A percentile compares a stretch with the other conserved stretches of the same genome.
Evolutionary conservation across 768 basidiomycete genomes (phyloP).

Genomic region (Tricholoma furcatifolium): DNA sequence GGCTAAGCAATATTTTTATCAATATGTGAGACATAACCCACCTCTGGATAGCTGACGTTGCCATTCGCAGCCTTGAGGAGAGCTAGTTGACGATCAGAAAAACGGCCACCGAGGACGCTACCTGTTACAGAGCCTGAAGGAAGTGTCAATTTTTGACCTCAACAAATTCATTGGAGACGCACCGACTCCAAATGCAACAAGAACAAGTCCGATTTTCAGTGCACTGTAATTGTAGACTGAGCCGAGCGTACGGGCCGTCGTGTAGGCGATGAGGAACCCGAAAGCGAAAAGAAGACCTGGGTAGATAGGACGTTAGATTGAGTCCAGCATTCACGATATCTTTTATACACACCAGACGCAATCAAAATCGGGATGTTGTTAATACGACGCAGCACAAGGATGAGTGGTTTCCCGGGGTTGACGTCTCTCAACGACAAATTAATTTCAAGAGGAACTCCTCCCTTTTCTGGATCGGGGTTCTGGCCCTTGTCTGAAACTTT

Average conservation of each 20-base stretch:
- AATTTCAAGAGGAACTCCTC: conserved; percentile 25
- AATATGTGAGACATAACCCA: conserved; percentile 23
- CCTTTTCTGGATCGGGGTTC: conserved; percentile 22
- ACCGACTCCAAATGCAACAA: conserved; percentile 76
- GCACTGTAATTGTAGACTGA: conserved; percentile 64
- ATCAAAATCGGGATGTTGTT: conserved; percentile 70
- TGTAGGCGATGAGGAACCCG: conserved; percentile 71
- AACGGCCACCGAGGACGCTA: conserved; percentile 43
- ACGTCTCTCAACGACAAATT: conserved; percentile 66
- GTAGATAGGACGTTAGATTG: not conserved
- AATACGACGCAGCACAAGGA: conserved; percentile 50
- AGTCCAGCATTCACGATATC: not conserved
- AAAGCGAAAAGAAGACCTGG: conserved; percentile 71
- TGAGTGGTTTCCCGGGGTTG: conserved; percentile 71
- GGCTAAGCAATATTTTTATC: not conserved
- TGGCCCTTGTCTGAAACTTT: not conserved
- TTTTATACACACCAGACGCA: conserved; percentile 54
- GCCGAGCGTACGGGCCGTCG: conserved; percentile 67
- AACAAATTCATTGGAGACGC: conserved; percentile 16
- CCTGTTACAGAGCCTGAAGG: conserved; percentile 37
- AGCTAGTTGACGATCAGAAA: conserved; percentile 41
- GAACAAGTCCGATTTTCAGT: conserved; percentile 71
- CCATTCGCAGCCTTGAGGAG: conserved; percentile 38
- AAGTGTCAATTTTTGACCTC: not conserved
- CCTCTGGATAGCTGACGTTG: conserved; percentile 61